A percentile compares a stretch with the other conserved stretches of the same genome.
phyloP scores from a whole-genome alignment of 495 filamentous ascomycete species.

The Jackrogersella multiformis region DNA sequence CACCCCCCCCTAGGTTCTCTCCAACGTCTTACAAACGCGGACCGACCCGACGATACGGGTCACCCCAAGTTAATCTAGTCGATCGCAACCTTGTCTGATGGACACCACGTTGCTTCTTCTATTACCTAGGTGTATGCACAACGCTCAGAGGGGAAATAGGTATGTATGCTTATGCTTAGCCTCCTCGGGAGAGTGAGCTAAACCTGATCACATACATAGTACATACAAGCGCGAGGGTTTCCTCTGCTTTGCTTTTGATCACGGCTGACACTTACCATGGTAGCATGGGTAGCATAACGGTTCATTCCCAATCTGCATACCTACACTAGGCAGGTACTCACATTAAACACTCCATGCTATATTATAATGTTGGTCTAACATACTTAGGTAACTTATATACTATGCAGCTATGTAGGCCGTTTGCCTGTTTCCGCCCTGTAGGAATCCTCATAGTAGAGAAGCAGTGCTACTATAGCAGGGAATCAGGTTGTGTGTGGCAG shows the following conservation, averaged over 20 bases:
- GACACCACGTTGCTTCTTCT: slow-evolving; percentile 10
- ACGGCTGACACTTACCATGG: neutral
- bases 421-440: neutral
- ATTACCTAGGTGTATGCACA: neutral
- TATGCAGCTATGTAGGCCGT: slow-evolving; percentile 7
- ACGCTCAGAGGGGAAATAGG: slow-evolving; percentile 17
- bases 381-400: no score
- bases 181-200: neutral
- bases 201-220: neutral
- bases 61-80: slow-evolving; percentile 7
- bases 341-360: neutral
- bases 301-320: neutral
- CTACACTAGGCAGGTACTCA: no score
- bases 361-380: slow-evolving; percentile 1
- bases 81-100: slow-evolving; percentile 17
- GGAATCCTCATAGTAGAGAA: neutral
- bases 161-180: neutral
- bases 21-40: slow-evolving; percentile 3
- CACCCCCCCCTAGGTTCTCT: neutral
- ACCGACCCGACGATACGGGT: slow-evolving; percentile 32
- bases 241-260: neutral
- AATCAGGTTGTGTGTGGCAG: neutral
- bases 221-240: neutral
- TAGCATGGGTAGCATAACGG: neutral
- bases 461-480: neutral